Evolutionary conservation across 2,329 filamentous ascomycete species (phyloP).

Genomic region (Talaromyces islandicus): DNA sequence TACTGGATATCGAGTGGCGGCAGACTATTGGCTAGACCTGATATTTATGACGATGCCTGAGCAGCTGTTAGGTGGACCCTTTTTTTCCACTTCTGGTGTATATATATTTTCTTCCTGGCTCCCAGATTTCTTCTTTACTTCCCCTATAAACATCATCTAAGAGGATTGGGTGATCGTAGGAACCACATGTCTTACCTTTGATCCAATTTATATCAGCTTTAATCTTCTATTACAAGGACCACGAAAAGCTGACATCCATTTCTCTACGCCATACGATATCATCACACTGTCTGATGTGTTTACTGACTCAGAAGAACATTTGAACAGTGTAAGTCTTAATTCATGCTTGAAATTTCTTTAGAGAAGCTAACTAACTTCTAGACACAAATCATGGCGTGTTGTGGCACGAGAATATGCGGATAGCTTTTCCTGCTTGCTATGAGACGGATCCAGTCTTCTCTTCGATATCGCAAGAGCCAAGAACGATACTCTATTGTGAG

Average conservation of each 20-base stretch:
- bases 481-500: too few species aligned
- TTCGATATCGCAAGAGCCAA: too few species aligned
- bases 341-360: too few species aligned
- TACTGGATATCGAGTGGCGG: not conserved
- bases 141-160: not conserved
- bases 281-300: not conserved
- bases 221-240: not conserved
- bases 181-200: not conserved
- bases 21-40: not conserved
- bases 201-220: not conserved
- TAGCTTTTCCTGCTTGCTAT: too few species aligned
- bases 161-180: not conserved
- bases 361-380: too few species aligned
- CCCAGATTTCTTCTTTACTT: not conserved
- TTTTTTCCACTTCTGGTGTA: not conserved
- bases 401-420: too few species aligned
- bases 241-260: not conserved
- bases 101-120: too few species aligned
- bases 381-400: too few species aligned
- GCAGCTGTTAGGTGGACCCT: not conserved
- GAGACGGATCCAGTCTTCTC: too few species aligned
- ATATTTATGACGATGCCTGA: too few species aligned
- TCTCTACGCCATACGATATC: not conserved
- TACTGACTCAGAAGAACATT: too few species aligned
- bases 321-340: too few species aligned